Conservation (phyloP, 148 eudicot genomes). For the Rhododendron griersonianum region DNA sequence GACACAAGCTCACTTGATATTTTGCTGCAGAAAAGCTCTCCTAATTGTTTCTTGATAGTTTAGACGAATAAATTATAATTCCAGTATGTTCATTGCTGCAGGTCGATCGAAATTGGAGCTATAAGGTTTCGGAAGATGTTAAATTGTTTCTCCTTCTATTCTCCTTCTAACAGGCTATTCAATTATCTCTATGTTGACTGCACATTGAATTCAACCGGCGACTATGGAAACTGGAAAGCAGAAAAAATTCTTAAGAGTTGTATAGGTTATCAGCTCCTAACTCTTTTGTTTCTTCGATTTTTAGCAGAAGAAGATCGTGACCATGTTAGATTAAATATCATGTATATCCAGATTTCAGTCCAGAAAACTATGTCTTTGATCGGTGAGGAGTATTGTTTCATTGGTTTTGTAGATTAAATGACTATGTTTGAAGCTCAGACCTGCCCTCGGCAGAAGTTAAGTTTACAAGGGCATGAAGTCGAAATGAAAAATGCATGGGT, state of each 20-base stretch:
- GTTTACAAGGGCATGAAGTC: not conserved
- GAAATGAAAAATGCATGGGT: not conserved
- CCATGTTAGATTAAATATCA: constrained; percentile 23
- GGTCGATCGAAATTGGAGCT: constrained; percentile 65
- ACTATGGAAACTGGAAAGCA: constrained; percentile 12
- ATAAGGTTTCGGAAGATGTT: constrained; percentile 29
- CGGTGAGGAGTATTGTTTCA: constrained; percentile 24
- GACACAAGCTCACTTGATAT: not conserved
- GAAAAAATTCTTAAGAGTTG: constrained; percentile 35
- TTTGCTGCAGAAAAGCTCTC: not conserved
- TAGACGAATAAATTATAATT: not conserved
- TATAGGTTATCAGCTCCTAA: constrained; percentile 61
- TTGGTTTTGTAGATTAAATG: constrained; percentile 19
- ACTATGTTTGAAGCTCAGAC: constrained; percentile 5
- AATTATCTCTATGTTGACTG: constrained; percentile 31
- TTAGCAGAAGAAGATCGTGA: constrained; percentile 64
- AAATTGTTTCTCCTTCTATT: not conserved
- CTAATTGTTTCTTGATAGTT: not conserved
- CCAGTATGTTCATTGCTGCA: constrained; percentile 13
- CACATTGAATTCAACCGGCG: constrained; percentile 18
- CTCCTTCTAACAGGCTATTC: constrained; percentile 21
- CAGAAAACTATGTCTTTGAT: constrained; percentile 7
- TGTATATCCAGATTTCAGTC: constrained; percentile 42
- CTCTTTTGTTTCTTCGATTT: constrained; percentile 77
- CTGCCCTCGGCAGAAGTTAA: not conserved